phyloP scores from a whole-genome alignment of 2,329 filamentous ascomycete genomes.

The Zymoseptoria pseudotritici region DNA sequence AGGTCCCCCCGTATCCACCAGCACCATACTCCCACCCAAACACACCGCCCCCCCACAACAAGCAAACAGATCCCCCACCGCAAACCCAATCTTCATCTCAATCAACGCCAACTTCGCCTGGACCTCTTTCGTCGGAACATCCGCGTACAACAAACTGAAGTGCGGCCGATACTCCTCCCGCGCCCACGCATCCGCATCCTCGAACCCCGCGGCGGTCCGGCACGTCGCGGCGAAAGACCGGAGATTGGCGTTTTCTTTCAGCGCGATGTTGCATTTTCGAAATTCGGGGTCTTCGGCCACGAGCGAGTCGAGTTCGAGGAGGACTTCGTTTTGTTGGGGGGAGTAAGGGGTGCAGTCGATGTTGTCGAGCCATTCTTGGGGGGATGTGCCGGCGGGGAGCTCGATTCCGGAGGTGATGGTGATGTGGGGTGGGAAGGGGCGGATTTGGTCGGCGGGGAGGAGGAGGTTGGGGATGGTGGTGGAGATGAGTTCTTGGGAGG shows the following conservation, averaged over 20 bases:
- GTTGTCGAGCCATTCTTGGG: slow-evolving; percentile 18
- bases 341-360: slow-evolving; percentile 7
- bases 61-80: slow-evolving; percentile 20
- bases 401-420: slow-evolving; percentile 16
- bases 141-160: slow-evolving; percentile 17
- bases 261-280: slow-evolving; percentile 17
- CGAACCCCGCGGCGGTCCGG: slow-evolving; percentile 6
- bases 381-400: slow-evolving; percentile 5
- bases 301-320: slow-evolving; percentile 17
- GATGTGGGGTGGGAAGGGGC: slow-evolving; percentile 16
- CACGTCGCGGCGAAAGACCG: slow-evolving; percentile 8
- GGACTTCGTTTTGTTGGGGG: slow-evolving; percentile 16
- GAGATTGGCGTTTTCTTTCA: slow-evolving; percentile 15
- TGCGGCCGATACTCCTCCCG: slow-evolving; percentile 18
- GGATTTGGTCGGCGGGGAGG: slow-evolving; percentile 6
- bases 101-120: slow-evolving; percentile 15
- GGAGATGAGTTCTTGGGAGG: slow-evolving; percentile 21
- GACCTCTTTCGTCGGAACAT: slow-evolving; percentile 17
- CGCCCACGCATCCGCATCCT: slow-evolving; percentile 3
- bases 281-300: slow-evolving; percentile 19
- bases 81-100: slow-evolving; percentile 23
- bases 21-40: slow-evolving; percentile 18
- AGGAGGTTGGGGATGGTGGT: slow-evolving; percentile 17
- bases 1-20: slow-evolving; percentile 18
- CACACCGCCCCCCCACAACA: slow-evolving; percentile 21